Evolutionary conservation across 768 basidiomycete species (phyloP).

Genomic region (Holtermanniella nyarrowii): DNA sequence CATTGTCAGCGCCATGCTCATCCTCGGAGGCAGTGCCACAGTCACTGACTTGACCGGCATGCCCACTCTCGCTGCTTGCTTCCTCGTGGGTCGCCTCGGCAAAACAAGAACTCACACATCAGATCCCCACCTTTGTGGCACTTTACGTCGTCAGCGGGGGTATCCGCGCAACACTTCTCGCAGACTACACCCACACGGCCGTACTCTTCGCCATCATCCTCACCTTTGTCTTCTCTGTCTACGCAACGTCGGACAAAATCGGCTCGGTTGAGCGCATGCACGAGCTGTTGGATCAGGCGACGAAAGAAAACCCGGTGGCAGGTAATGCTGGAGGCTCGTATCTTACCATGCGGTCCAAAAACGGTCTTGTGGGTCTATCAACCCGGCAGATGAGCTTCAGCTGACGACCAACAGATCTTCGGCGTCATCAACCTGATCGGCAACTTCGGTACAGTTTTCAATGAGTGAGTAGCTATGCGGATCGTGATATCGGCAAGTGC

Average conservation of each 20-base stretch:
- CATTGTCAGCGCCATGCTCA: conserved; percentile 51
- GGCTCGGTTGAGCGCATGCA: conserved; percentile 72
- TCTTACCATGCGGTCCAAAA: conserved; percentile 65
- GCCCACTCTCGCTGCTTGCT: conserved; percentile 80
- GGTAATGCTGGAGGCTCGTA: conserved; percentile 84
- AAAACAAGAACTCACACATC: not conserved
- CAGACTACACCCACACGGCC: conserved; percentile 65
- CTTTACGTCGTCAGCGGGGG: conserved; percentile 52
- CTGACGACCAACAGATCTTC: no score
- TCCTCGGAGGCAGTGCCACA: conserved; percentile 58
- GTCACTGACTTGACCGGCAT: conserved; percentile 82
- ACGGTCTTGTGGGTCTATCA: no score
- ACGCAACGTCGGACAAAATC: conserved; percentile 60
- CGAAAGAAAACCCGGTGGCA: conserved; percentile 51
- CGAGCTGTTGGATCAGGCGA: conserved; percentile 56
- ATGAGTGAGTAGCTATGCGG: no score
- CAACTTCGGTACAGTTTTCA: conserved; percentile 43
- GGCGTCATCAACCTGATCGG: conserved; percentile 75
- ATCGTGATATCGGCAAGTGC: no score
- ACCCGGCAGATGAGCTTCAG: no score
- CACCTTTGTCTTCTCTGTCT: conserved; percentile 63
- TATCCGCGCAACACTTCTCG: conserved; percentile 38
- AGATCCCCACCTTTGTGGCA: conserved; percentile 66
- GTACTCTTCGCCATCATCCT: conserved; percentile 82
- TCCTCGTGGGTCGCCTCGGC: conserved; percentile 52